Conservation (phyloP, 345 rosid genomes). For the Kandelia obovata region DNA sequence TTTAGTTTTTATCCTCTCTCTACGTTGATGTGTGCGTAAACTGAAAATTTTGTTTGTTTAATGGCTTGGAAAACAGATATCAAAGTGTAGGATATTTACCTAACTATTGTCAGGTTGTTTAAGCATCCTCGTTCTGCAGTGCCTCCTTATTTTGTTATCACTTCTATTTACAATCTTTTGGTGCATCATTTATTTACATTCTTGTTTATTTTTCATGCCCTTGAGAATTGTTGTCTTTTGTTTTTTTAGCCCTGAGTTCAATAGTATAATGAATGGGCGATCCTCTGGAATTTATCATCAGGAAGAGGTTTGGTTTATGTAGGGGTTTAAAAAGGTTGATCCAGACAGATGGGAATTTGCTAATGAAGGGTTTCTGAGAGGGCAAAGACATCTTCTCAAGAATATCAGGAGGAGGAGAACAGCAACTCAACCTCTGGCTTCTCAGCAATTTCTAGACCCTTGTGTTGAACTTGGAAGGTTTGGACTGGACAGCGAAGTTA, state of each 20-base stretch:
- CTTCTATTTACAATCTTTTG: neutral
- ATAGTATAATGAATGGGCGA: neutral
- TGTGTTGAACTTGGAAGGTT: conserved; percentile 67
- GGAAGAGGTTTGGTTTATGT: conserved; percentile 29
- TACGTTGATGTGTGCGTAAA: too few relatives aligned
- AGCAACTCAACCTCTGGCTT: conserved; percentile 28
- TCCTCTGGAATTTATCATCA: conserved; percentile 18
- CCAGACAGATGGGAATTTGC: conserved; percentile 94
- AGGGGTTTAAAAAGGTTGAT: conserved; percentile 97
- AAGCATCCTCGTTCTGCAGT: neutral
- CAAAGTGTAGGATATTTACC: too few relatives aligned
- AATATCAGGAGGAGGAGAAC: conserved; percentile 55
- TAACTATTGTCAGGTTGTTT: neutral
- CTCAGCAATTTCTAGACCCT: conserved; percentile 45
- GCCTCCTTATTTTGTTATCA: neutral
- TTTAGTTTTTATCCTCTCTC: too few relatives aligned
- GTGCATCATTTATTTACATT: conserved; percentile 1
- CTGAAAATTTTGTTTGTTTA: conserved; percentile 14
- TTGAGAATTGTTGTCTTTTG: neutral
- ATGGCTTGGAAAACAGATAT: conserved; percentile 11
- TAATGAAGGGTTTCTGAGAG: conserved; percentile 69
- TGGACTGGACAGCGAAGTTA: conserved; percentile 59
- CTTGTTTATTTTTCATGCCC: neutral
- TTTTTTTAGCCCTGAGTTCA: neutral
- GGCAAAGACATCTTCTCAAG: conserved; percentile 61